Base-by-base conservation (phyloP, 2,329 filamentous ascomycete genomes). In the Aspergillus sergii region DNA sequence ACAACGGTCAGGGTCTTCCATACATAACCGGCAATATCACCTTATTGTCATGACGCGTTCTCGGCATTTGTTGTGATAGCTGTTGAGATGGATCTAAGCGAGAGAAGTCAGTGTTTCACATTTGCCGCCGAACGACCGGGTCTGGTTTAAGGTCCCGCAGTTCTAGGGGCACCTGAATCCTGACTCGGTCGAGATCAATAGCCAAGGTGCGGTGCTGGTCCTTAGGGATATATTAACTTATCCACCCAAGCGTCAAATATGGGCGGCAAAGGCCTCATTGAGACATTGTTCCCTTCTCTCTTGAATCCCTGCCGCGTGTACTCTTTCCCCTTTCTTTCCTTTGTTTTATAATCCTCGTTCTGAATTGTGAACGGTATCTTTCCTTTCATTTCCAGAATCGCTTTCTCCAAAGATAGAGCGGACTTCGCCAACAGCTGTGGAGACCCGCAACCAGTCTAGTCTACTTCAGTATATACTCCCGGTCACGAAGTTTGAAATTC, bases 1-100 rank as follows among this genome's bases (percentile, higher is more conserved):
- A 28, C 23, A 51, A n/a, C 6, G 26, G 48, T 32, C 26, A 51
- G 48, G 23, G 48, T 10, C 32, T 32, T 50, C n/a, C 16, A 26
- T 32, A 26, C 14, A 32, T 28, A 51, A 32, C 11, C 9, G 48
- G 48, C 8, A 51, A 32, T 12, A 51, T 51, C 48, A 51, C 26
- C 48, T 51, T 26, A 19, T 16, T 14, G 14, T 28, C 14, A n/a
- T 51, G 21, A 19, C 48, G 26, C 26, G 16, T 51, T 51, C 26
- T 23, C 4, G n/a, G n/a, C 12, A 46, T 10, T 46, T 4, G 21
- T 46, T 12, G 11, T 46, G 43, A 26, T 46, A 23, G 43, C 43
- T n/a, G 48, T 51, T 32, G 48, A 51, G 48, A 51, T 51, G 26
- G 48, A 51, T 51, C 14, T 51, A 51, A 51, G 48, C 26, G 48